Conservation (phyloP, 345 rosid genomes). For the Adansonia digitata region DNA sequence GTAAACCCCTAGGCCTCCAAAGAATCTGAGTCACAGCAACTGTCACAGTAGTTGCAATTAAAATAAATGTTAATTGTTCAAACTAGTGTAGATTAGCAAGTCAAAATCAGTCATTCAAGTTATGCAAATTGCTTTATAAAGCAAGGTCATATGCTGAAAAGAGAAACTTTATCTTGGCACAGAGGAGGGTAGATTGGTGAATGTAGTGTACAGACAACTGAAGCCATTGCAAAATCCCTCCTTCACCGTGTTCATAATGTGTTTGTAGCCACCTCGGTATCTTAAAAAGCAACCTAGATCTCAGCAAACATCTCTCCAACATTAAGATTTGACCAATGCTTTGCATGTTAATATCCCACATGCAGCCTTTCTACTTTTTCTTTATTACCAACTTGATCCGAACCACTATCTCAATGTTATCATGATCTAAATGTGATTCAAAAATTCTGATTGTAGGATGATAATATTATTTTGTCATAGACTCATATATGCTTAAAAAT, state of each 20-base stretch:
- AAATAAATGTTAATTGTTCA: not conserved
- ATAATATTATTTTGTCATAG: not conserved
- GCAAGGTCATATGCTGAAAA: not conserved
- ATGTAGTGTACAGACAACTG: not conserved
- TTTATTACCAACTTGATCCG: not conserved
- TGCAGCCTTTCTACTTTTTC: not conserved
- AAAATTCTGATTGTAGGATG: not conserved
- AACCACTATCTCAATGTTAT: not conserved
- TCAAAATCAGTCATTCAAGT: not conserved
- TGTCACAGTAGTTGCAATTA: slow-evolving; percentile 26
- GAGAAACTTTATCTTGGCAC: not conserved
- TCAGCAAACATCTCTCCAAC: not conserved
- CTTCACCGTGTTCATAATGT: not conserved
- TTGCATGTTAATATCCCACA: not conserved
- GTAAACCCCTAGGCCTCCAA: slow-evolving; percentile 86
- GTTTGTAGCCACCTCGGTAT: not conserved
- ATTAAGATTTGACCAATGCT: not conserved
- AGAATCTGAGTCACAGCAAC: slow-evolving; percentile 96
- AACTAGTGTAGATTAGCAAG: slow-evolving; percentile 5
- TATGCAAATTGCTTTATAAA: not conserved
- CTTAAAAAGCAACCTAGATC: not conserved
- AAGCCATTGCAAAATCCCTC: not conserved
- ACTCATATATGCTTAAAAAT: not conserved
- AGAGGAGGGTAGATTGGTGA: not conserved
- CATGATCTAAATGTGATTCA: not conserved